These are phyloP conservation scores for Microbotryum lychnidis-dioicae DNA, from an alignment of 1,284 basidiomycete genomes.

Conservation along the genomic window DNA sequence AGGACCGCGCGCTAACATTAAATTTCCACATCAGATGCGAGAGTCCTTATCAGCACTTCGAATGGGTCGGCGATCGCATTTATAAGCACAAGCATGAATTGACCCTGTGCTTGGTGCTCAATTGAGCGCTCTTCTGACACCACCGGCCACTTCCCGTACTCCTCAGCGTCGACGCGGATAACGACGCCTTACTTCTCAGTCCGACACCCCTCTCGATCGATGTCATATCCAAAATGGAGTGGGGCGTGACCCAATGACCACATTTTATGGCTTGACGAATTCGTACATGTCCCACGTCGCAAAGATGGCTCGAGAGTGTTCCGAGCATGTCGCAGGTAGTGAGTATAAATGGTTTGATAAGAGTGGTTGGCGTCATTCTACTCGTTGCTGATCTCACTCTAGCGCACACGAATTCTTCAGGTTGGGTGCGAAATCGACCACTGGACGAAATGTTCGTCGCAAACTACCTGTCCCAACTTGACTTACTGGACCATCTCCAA, in stretches of 20 bases:
- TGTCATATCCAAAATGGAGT: conserved; percentile 27
- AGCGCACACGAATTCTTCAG: not conserved
- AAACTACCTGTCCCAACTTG: conserved; percentile 26
- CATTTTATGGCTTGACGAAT: conserved; percentile 24
- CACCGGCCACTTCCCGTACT: not conserved
- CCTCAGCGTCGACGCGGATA: conserved; percentile 17
- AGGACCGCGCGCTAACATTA: not conserved
- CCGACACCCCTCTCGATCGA: conserved; percentile 19
- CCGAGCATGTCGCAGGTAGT: conserved; percentile 27
- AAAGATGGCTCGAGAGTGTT: conserved; percentile 21
- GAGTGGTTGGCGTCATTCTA: too few relatives aligned
- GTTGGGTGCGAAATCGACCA: conserved; percentile 20
- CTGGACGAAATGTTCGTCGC: conserved; percentile 20
- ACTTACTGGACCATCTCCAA: conserved; percentile 23
- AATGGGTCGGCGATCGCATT: conserved; percentile 27
- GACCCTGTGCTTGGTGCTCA: too few relatives aligned
- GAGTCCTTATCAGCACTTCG: conserved; percentile 22
- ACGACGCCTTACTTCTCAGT: conserved; percentile 21
- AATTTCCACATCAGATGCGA: conserved; percentile 13
- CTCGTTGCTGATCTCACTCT: not conserved
- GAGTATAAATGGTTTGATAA: not conserved
- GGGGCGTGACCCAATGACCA: conserved; percentile 24
- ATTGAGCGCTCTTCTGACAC: not conserved
- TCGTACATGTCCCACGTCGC: conserved; percentile 18
- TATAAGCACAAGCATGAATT: not conserved